A percentile compares a stretch with the other conserved stretches of the same genome.
Evolutionary conservation across 2,329 filamentous ascomycete species (phyloP).

Genomic region (Epichloe festucae): DNA sequence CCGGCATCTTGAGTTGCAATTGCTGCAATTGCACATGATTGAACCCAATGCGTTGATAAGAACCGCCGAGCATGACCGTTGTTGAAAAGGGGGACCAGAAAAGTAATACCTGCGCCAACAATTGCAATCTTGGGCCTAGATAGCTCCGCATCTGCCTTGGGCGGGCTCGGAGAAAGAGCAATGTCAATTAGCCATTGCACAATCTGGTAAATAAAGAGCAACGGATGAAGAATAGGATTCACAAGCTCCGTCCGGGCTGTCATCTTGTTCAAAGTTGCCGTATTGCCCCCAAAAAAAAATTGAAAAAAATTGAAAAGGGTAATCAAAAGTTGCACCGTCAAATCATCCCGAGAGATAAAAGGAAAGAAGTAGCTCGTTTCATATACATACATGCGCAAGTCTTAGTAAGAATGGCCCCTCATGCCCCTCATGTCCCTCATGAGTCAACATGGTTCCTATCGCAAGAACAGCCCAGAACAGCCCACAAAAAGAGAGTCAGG

Average conservation of each 20-base stretch:
- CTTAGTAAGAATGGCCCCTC: no score
- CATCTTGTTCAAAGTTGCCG: conserved; percentile 15
- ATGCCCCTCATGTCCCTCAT: no score
- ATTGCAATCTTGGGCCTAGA: conserved; percentile 53
- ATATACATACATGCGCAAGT: no score
- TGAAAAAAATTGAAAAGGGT: no score
- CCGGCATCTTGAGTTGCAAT: no score
- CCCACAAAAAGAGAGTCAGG: no score
- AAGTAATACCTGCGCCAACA: conserved; percentile 57
- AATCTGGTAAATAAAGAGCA: conserved; percentile 51
- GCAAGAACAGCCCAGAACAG: no score
- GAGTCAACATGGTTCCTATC: no score
- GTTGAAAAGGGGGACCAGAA: not conserved
- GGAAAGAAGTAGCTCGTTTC: no score
- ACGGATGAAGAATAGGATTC: conserved; percentile 35
- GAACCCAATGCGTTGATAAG: not conserved
- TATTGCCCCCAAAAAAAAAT: not conserved
- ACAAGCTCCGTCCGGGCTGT: conserved; percentile 17
- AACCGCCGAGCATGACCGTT: not conserved
- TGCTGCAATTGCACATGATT: no score
- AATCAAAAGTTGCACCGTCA: no score
- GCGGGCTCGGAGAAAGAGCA: conserved; percentile 58
- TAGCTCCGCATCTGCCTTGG: conserved; percentile 42
- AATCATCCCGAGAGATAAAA: no score
- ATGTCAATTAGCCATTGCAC: conserved; percentile 51